Base-by-base conservation (phyloP, 805 yeast genomes). In the Candida boidinii region DNA sequence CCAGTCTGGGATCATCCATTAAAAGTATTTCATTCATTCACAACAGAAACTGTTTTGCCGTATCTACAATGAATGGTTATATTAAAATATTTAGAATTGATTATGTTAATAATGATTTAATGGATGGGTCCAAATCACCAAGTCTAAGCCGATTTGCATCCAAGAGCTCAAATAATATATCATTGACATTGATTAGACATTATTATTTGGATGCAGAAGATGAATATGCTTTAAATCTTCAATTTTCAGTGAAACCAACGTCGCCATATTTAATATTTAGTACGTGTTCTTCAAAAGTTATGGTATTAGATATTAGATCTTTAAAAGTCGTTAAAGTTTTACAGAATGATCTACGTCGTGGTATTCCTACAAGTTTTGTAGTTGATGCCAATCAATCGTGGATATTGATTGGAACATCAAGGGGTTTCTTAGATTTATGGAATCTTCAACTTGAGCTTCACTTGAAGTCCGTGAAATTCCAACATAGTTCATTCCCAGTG, bases 391-490 rank as follows among this genome's bases (percentile, higher is more conserved):
- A 64, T 12, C 53, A 49, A 23, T 58, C 69, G 5, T 85, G 95
- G 85, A 50, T 84, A 1, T 51, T 84, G 7, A 49, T 80, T 2
- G 96, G 96, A 0, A 84, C 96, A 0, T 59, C 71, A 0, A 70
- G 68, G 25, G 96, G 96, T 1, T 59, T 79, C 1, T 49, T 92
- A 20, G 77, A 76, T 41, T 55, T 90, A 12, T 87, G 95, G 94
- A 96, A 87, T 52, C 42, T 83, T 23, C 61, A 94, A 34, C 84
- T 86, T 51, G 65, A 65, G 23, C 37, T 80, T 0, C 58, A 70
- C 26, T 58, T 85, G 23, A 76, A 70, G 39, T 62, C 79, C 1
- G 81, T 86, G 76, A 68, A 69, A 8, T 66, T 85, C 28, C 69
- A 65, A 28, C 35, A 39, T 10, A 30, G 45, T 9, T 39, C 26